A percentile compares a stretch with the other conserved stretches of the same genome.
Conservation (phyloP, 495 filamentous ascomycete species). For the Penicillium bialowiezense region DNA sequence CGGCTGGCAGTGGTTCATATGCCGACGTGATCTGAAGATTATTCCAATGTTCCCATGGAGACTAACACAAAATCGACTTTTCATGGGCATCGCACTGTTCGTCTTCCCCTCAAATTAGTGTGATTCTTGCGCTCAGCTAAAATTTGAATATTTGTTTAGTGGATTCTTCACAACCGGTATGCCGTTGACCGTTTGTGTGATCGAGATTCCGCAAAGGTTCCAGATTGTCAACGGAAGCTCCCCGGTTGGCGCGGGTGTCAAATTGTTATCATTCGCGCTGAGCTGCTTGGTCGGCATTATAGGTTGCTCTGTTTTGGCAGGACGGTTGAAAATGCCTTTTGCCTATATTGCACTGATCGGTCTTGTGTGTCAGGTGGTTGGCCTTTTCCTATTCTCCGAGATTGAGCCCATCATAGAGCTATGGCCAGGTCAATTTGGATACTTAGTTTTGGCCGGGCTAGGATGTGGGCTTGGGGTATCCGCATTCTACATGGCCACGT, state of each 20-base stretch:
- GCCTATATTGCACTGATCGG: conserved; percentile 43
- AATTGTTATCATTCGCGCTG: conserved; percentile 42
- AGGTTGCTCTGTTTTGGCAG: conserved; percentile 12
- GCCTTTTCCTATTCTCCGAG: conserved; percentile 45
- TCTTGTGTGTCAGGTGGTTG: conserved; percentile 42
- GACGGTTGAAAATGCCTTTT: conserved; percentile 40
- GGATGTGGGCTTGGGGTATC: conserved; percentile 50
- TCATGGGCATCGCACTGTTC: conserved; percentile 16
- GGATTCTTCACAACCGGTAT: conserved; percentile 52
- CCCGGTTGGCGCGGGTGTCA: conserved; percentile 41
- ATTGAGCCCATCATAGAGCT: conserved; percentile 19
- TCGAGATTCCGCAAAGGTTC: conserved; percentile 55
- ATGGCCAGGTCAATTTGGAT: conserved; percentile 43
- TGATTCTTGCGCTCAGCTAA: neutral
- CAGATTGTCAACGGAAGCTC: conserved; percentile 48
- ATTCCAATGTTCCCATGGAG: conserved; percentile 25
- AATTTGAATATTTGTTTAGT: neutral
- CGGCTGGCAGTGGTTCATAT: conserved; percentile 7
- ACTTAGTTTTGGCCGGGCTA: conserved; percentile 51
- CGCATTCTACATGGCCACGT: conserved; percentile 49
- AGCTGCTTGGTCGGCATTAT: conserved; percentile 23
- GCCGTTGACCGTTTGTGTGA: conserved; percentile 48
- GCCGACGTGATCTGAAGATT: neutral
- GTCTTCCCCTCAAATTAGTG: neutral
- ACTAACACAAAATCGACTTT: conserved; percentile 16